phyloP scores from a whole-genome alignment of 306 rosid species.

The Astragalus membranaceus region DNA sequence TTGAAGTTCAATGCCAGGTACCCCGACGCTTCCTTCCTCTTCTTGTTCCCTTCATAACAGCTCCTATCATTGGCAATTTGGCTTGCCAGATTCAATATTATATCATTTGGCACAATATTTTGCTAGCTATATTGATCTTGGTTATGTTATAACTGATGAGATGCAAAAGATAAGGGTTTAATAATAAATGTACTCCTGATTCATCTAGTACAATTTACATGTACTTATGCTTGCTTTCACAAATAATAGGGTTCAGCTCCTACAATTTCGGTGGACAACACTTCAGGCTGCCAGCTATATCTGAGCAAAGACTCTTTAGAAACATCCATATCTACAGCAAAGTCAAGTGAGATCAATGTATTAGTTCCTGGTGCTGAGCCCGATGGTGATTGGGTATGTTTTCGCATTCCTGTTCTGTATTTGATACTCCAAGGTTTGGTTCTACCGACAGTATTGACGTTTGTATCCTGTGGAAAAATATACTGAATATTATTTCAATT shows the following conservation, averaged over 20 bases:
- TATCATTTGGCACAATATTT: neutral
- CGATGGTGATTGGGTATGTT: slow-evolving; percentile 86
- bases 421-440: neutral
- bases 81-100: slow-evolving; percentile 14
- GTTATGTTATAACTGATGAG: neutral
- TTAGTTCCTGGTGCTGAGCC: slow-evolving; percentile 75
- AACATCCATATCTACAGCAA: slow-evolving; percentile 82
- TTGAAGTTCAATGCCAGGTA: slow-evolving; percentile 99
- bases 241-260: slow-evolving; percentile 81
- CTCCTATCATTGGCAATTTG: neutral
- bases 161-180: neutral
- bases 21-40: neutral
- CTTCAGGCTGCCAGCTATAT: slow-evolving; percentile 86
- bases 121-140: slow-evolving; percentile 1
- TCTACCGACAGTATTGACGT: neutral
- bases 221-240: slow-evolving; percentile 2
- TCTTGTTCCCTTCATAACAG: neutral
- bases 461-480: too few species aligned
- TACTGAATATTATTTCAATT: too few species aligned
- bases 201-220: neutral
- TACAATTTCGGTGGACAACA: slow-evolving; percentile 86
- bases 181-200: neutral
- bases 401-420: slow-evolving; percentile 9
- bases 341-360: slow-evolving; percentile 93
- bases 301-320: slow-evolving; percentile 78